These are phyloP conservation scores for Smallanthus sonchifolius DNA, from an alignment of 129 eudicot genomes.

Conservation along the genomic window DNA sequence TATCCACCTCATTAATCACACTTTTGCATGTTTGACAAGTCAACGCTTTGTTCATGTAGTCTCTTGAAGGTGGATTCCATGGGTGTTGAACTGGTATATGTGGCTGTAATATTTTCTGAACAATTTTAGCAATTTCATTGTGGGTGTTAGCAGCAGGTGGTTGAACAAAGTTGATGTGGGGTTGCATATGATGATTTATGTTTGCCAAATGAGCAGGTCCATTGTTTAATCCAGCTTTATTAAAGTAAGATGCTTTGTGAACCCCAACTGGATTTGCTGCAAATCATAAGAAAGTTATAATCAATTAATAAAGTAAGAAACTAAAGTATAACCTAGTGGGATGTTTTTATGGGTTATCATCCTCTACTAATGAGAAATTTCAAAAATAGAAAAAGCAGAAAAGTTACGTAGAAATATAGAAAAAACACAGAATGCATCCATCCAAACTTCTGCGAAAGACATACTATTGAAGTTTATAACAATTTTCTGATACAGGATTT, in stretches of 20 bases:
- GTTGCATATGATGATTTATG: constrained; percentile 28
- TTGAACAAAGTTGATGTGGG: constrained; percentile 30
- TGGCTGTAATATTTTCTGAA: constrained; percentile 67
- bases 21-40: constrained; percentile 73
- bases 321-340: neutral
- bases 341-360: neutral
- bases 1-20: constrained; percentile 56
- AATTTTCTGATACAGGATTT: neutral
- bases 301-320: neutral
- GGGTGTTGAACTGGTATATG: constrained; percentile 38
- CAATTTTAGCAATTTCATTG: constrained; percentile 63
- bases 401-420: neutral
- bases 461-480: neutral
- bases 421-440: neutral
- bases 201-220: constrained; percentile 13
- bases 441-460: neutral
- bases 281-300: neutral
- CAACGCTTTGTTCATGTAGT: constrained; percentile 78
- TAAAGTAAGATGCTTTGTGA: neutral
- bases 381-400: neutral
- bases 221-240: neutral
- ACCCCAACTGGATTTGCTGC: constrained; percentile 48
- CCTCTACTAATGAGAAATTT: neutral
- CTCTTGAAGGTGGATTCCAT: constrained; percentile 91
- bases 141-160: constrained; percentile 41